A percentile compares a stretch with the other conserved stretches of the same genome.
phyloP scores from a whole-genome alignment of 768 basidiomycete genomes.

The Candolleomyces efflorescens region DNA sequence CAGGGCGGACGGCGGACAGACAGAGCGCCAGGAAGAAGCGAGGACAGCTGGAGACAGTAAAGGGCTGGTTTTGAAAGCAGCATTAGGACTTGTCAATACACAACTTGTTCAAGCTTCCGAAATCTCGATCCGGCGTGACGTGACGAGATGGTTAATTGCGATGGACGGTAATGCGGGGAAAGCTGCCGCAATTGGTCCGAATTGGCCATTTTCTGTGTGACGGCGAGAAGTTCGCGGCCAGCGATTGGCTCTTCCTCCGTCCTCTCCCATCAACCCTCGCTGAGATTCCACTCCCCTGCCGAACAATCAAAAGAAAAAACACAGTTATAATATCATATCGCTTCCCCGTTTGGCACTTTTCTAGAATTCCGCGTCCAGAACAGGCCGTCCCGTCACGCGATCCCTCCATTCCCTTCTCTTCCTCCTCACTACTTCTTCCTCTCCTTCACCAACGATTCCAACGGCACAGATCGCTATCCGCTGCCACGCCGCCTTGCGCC shows the following conservation, averaged over 20 bases:
- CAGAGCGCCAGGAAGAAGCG: slow-evolving; percentile 6
- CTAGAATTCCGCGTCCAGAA: slow-evolving; percentile 21
- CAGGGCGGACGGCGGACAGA: slow-evolving; percentile 3
- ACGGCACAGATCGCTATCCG: not conserved
- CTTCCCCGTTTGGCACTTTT: slow-evolving; percentile 24
- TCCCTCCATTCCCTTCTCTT: slow-evolving; percentile 15
- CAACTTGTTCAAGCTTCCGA: slow-evolving; percentile 14
- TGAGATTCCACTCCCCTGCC: slow-evolving; percentile 17
- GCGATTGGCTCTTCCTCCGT: slow-evolving; percentile 3
- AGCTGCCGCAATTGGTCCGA: slow-evolving; percentile 10
- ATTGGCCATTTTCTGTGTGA: slow-evolving; percentile 7
- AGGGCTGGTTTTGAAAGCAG: slow-evolving; percentile 19
- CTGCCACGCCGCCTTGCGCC: not conserved
- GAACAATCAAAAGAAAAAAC: slow-evolving; percentile 22
- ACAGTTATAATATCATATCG: slow-evolving; percentile 19
- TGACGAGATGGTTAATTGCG: slow-evolving; percentile 21
- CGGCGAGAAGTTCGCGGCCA: not conserved
- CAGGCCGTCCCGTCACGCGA: slow-evolving; percentile 10
- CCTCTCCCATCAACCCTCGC: not conserved
- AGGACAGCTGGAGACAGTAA: slow-evolving; percentile 8
- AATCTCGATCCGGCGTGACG: slow-evolving; percentile 31
- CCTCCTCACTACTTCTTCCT: slow-evolving; percentile 6
- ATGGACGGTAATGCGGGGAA: slow-evolving; percentile 11
- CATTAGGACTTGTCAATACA: slow-evolving; percentile 17
- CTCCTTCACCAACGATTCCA: slow-evolving; percentile 4